Percentiles rank a stretch among this genome's conserved stretches.
phyloP scores from a whole-genome alignment of 257 asterid genomes.

The Marsdenia floribunda region DNA sequence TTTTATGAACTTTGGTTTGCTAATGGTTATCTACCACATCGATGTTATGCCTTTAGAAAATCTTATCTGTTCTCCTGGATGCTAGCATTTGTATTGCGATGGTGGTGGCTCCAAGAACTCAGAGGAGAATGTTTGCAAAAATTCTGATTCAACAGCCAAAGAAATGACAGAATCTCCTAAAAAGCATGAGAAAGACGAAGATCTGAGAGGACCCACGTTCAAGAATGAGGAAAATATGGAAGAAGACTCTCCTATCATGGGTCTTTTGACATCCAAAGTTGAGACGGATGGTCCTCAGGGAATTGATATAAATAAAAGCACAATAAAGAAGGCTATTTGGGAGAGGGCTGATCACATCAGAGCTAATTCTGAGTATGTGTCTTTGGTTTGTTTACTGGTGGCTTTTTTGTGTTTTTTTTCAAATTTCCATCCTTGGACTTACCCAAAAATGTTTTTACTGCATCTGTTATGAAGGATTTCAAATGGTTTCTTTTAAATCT shows the following conservation, averaged over 20 bases:
- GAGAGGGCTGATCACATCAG: conserved; percentile 66
- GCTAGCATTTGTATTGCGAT: conserved; percentile 58
- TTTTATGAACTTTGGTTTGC: too few species aligned
- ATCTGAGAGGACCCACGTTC: conserved; percentile 27
- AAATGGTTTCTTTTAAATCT: not conserved
- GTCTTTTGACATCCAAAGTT: conserved; percentile 51
- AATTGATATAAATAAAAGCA: conserved; percentile 45
- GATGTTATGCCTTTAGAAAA: not conserved
- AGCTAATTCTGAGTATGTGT: conserved; percentile 65
- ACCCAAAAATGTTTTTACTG: not conserved
- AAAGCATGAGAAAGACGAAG: conserved; percentile 37
- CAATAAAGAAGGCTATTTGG: conserved; percentile 62
- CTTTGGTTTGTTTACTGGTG: conserved; percentile 9
- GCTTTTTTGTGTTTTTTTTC: not conserved
- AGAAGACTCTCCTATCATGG: conserved; percentile 93
- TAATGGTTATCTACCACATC: not conserved
- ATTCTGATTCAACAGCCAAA: conserved; percentile 21
- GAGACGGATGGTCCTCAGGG: conserved; percentile 38
- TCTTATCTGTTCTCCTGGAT: conserved; percentile 28
- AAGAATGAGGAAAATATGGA: conserved; percentile 53
- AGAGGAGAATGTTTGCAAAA: conserved; percentile 28
- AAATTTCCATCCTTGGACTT: conserved; percentile 1
- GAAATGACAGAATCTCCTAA: conserved; percentile 34
- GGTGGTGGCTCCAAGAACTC: conserved; percentile 28
- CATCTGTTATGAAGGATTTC: too few species aligned